phyloP scores from a whole-genome alignment of 1,139 yeast species.

The Hansenula sp. region DNA sequence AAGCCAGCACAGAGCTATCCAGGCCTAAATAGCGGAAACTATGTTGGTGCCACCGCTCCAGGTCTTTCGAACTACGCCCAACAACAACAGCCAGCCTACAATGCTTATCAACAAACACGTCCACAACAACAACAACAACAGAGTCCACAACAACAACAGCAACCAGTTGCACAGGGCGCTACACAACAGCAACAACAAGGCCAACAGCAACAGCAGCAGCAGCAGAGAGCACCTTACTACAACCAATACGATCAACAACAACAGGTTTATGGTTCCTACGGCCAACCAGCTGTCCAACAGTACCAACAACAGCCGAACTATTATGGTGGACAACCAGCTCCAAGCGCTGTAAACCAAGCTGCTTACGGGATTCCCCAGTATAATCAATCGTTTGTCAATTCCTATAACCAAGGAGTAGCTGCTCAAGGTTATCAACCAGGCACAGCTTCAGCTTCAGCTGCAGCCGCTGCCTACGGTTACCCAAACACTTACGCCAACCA shows the following conservation, averaged over 20 bases:
- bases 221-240: neutral
- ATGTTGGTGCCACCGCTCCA: neutral
- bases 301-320: constrained; percentile 1
- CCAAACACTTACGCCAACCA: constrained; percentile 6
- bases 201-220: neutral
- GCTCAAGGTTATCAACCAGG: constrained; percentile 9
- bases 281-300: neutral
- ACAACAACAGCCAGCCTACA: constrained; percentile 9
- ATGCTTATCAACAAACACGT: neutral
- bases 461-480: constrained; percentile 8
- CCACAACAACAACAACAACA: constrained; percentile 9
- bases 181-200: neutral
- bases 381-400: constrained; percentile 2
- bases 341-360: constrained; percentile 2
- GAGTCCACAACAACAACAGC: constrained; percentile 18
- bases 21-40: neutral
- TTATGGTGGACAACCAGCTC: neutral
- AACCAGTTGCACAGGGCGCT: neutral
- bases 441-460: constrained; percentile 3
- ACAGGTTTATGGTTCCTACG: neutral
- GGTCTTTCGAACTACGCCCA: constrained; percentile 1
- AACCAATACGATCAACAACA: constrained; percentile 3
- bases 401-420: neutral
- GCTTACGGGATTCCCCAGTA: constrained; percentile 5
- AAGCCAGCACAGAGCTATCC: constrained; percentile 8